phyloP scores from a whole-genome alignment of 768 basidiomycete genomes.

The Trametes meyenii region DNA sequence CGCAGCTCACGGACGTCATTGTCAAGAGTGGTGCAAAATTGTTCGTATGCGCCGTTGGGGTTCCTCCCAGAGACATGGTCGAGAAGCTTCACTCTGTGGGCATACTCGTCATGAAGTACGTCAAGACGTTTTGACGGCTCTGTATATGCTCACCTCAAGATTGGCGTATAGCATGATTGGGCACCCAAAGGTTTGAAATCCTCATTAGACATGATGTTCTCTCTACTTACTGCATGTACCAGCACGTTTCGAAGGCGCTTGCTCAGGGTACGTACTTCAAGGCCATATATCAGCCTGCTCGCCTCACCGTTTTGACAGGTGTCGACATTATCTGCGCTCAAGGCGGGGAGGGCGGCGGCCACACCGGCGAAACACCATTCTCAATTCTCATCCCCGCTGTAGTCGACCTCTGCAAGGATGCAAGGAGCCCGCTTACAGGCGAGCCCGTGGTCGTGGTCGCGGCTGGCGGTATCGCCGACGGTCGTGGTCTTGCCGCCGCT shows the following conservation, averaged over 20 bases:
- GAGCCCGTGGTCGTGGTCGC: constrained; percentile 78
- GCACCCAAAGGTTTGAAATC: constrained; percentile 67
- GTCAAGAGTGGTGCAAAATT: constrained; percentile 71
- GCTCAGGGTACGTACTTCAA: constrained; percentile 53
- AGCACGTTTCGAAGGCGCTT: constrained; percentile 78
- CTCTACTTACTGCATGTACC: background rate
- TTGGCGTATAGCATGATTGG: constrained; percentile 68
- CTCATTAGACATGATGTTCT: background rate
- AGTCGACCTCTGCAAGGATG: constrained; percentile 73
- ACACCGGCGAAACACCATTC: constrained; percentile 83
- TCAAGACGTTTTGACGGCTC: constrained; percentile 13
- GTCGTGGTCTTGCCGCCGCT: constrained; percentile 76
- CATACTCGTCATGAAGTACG: constrained; percentile 85
- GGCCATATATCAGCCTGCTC: background rate
- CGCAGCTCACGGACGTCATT: constrained; percentile 78
- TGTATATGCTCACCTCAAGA: background rate
- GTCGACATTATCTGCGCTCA: constrained; percentile 91
- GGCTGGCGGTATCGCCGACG: constrained; percentile 84
- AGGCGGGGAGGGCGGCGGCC: constrained; percentile 87
- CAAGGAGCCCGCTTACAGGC: constrained; percentile 77
- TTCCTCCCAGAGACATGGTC: constrained; percentile 81
- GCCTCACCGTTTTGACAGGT: constrained; percentile 42
- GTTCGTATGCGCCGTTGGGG: constrained; percentile 84
- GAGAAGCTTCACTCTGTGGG: constrained; percentile 79
- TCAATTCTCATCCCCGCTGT: constrained; percentile 82